A percentile compares a stretch with the other conserved stretches of the same genome.
These are phyloP conservation scores for Acanthamoeba sp. DNA, from an alignment of 208 protist species.

Conservation along the genomic window DNA sequence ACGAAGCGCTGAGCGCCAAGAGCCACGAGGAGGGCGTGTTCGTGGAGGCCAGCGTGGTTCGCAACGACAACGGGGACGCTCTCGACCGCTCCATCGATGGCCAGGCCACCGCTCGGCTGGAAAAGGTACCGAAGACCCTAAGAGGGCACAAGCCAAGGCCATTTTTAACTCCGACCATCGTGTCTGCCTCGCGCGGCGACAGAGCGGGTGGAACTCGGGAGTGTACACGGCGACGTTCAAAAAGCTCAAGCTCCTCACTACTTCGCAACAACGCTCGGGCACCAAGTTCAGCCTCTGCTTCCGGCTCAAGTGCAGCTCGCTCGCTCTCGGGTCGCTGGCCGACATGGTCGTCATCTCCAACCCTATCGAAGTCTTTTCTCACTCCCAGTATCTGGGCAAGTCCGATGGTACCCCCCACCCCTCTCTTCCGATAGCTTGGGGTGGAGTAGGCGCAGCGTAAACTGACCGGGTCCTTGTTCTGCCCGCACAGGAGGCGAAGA, in stretches of 20 bases:
- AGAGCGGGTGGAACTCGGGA: background rate
- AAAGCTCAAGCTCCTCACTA: conserved; percentile 59
- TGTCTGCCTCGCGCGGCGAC: too few relatives aligned
- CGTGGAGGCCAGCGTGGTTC: conserved; percentile 2
- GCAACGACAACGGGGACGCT: background rate
- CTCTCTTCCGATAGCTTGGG: background rate
- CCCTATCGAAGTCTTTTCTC: conserved; percentile 5
- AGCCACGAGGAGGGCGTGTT: background rate
- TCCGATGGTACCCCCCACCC: background rate
- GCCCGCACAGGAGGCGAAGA: background rate
- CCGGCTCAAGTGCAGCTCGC: background rate
- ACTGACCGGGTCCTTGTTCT: too few relatives aligned
- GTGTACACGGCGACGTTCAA: conserved; percentile 30
- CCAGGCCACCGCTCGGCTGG: background rate
- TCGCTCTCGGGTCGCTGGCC: background rate
- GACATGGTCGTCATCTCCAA: background rate
- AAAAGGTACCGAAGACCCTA: background rate
- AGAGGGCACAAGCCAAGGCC: too few relatives aligned
- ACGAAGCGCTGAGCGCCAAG: background rate
- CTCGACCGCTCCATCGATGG: background rate
- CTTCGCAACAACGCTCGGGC: conserved; percentile 28
- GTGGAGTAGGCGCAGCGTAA: too few relatives aligned
- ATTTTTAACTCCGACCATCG: background rate
- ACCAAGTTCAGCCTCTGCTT: conserved; percentile 18
- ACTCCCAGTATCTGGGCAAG: conserved; percentile 54